phyloP scores from a whole-genome alignment of 148 eudicot genomes.

The Dianthus caryophyllus region DNA sequence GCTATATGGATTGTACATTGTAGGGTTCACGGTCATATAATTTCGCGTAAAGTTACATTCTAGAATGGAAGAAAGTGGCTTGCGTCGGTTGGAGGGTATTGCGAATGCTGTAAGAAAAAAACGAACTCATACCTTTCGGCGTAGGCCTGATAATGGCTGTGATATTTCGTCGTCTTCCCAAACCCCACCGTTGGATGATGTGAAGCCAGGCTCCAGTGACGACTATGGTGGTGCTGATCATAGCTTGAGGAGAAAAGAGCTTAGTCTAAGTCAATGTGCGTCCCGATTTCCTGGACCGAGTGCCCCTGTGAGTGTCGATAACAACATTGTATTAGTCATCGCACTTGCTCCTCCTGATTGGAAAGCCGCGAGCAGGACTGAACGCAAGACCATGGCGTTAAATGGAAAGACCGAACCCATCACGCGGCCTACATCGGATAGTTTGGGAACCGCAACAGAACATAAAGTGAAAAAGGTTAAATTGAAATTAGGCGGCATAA shows the following conservation, averaged over 20 bases:
- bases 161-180: conserved; percentile 51
- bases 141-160: conserved; percentile 45
- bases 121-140: conserved; percentile 56
- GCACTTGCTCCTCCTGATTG: conserved; percentile 36
- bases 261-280: conserved; percentile 63
- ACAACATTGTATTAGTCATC: conserved; percentile 40
- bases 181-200: conserved; percentile 61
- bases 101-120: conserved; percentile 47
- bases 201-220: conserved; percentile 58
- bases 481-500: conserved; percentile 81
- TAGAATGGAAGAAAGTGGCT: conserved; percentile 58
- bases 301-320: conserved; percentile 34
- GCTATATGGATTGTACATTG: too few relatives aligned
- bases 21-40: too few relatives aligned
- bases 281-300: conserved; percentile 35
- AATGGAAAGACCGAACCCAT: conserved; percentile 30
- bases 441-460: conserved; percentile 39
- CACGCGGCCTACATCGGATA: conserved; percentile 31
- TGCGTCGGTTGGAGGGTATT: conserved; percentile 41
- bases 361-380: conserved; percentile 28
- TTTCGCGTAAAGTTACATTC: too few relatives aligned
- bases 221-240: conserved; percentile 51
- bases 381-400: conserved; percentile 30
- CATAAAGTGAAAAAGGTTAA: conserved; percentile 67
- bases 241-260: conserved; percentile 52